These are phyloP conservation scores for Apiotrichum montevideense DNA, from an alignment of 1,284 basidiomycete genomes.

Conservation along the genomic window DNA sequence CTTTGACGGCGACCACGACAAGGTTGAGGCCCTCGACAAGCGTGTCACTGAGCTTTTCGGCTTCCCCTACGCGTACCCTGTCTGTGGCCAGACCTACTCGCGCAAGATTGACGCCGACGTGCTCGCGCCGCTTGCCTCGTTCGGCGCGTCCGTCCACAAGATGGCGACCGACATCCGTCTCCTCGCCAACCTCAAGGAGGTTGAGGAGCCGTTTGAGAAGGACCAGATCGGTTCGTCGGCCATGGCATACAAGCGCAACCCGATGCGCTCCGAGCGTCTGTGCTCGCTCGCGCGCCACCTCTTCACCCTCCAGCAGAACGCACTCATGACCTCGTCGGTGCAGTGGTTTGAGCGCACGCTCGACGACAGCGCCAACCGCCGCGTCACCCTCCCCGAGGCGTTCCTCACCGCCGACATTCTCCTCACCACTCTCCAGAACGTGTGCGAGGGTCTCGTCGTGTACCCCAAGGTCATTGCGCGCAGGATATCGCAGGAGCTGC, in stretches of 20 bases:
- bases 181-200: conserved; percentile 91
- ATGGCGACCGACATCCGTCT: conserved; percentile 92
- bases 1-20: conserved; percentile 91
- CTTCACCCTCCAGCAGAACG: conserved; percentile 88
- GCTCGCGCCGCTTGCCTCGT: conserved; percentile 76
- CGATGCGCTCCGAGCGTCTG: conserved; percentile 96
- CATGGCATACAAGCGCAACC: conserved; percentile 99
- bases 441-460: conserved; percentile 94
- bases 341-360: conserved; percentile 97
- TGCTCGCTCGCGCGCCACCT: conserved; percentile 90
- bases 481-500: conserved; percentile 87
- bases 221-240: conserved; percentile 95
- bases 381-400: conserved; percentile 92
- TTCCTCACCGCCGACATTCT: conserved; percentile 97
- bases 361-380: conserved; percentile 94
- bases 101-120: conserved; percentile 96
- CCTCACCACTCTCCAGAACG: conserved; percentile 89
- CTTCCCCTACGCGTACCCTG: conserved; percentile 91
- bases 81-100: conserved; percentile 97
- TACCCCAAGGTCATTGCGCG: conserved; percentile 93
- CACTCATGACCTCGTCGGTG: conserved; percentile 81
- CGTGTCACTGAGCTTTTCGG: conserved; percentile 84
- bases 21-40: conserved; percentile 85
- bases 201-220: conserved; percentile 98
- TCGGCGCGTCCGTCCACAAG: conserved; percentile 95